Base-by-base conservation (phyloP, 768 basidiomycete species). In the Lepiota brunneoincarnata region DNA sequence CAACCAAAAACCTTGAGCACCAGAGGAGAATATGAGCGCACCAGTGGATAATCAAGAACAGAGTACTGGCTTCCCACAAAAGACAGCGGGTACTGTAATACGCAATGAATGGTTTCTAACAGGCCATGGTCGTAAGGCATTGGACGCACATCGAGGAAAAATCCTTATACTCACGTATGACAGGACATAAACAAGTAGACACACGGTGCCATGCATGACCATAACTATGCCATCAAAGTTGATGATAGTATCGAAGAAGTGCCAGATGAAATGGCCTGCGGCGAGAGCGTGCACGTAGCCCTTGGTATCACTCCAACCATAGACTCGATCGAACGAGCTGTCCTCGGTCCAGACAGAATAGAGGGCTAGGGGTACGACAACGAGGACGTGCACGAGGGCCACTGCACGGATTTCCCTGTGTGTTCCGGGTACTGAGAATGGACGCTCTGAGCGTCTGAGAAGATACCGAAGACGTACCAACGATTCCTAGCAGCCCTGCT, bases 31-130 rank as follows among this genome's bases (percentile, higher is more conserved):
- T 31, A 9, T 15, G 11, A 36, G 54, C 75, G 56, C 59, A 92
- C 91, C 91, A 93, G 58, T 94, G 91, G 51, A 90, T 82, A 61
- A 95, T 89, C 58, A 96, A 74, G 70, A 95, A 93, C 54, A 92
- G 80, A 0, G 93, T 95, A 71, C 86, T 89, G n/a, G 82, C 72
- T 70, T 93, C 93, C 92, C 91, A 93, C 10, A 93, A 72, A 26
- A 95, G 71, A 70, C 89, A 94, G 14, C 89, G 78, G 2, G 83
- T 74, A 14, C 78, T 88, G 61, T 85, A 93, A 67, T 92, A 95
- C 6, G 86, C 82, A 35, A 89, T 72, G 68, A 93, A 93, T 5
- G 93, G 82, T 63, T 72, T 81, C 84, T 85, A 54, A 31, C 11
- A 10, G 11, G 31, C n/a, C n/a, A n/a, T n/a, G 31, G 7, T 9